Percentiles rank a stretch among this genome's conserved stretches.
phyloP scores from a whole-genome alignment of 768 basidiomycete genomes.

The Naganishia antarctica region DNA sequence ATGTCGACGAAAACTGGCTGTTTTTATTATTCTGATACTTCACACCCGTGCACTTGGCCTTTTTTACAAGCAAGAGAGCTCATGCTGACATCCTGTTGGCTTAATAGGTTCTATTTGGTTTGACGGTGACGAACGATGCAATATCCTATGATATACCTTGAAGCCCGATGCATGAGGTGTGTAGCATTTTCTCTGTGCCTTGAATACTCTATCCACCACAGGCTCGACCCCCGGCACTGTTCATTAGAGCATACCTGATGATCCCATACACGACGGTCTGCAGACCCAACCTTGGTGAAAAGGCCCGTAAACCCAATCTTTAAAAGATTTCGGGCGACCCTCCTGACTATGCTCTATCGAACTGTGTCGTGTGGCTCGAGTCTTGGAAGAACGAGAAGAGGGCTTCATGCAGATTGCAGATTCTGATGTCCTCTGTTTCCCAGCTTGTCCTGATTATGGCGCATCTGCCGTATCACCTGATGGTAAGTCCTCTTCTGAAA shows the following conservation, averaged over 20 bases:
- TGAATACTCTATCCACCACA: too few relatives aligned
- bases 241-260: slow-evolving; percentile 18
- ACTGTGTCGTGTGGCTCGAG: neutral
- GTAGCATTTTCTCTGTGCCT: neutral
- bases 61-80: neutral
- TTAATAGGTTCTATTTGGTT: neutral
- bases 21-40: slow-evolving; percentile 26
- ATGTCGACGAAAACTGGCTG: slow-evolving; percentile 29
- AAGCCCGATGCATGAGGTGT: neutral
- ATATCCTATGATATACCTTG: too few relatives aligned
- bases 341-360: slow-evolving; percentile 21
- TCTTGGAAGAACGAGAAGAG: too few relatives aligned
- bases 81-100: neutral
- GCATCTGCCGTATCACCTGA: too few relatives aligned
- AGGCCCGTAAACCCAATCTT: slow-evolving; percentile 26
- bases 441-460: too few relatives aligned
- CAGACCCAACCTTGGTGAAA: slow-evolving; percentile 28
- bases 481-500: too few relatives aligned
- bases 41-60: neutral
- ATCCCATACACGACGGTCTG: slow-evolving; percentile 31
- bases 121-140: neutral
- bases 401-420: neutral
- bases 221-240: neutral
- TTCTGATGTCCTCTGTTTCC: neutral
- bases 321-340: slow-evolving; percentile 27